Base-by-base conservation (phyloP, 345 rosid species). In the Combretum micranthum region DNA sequence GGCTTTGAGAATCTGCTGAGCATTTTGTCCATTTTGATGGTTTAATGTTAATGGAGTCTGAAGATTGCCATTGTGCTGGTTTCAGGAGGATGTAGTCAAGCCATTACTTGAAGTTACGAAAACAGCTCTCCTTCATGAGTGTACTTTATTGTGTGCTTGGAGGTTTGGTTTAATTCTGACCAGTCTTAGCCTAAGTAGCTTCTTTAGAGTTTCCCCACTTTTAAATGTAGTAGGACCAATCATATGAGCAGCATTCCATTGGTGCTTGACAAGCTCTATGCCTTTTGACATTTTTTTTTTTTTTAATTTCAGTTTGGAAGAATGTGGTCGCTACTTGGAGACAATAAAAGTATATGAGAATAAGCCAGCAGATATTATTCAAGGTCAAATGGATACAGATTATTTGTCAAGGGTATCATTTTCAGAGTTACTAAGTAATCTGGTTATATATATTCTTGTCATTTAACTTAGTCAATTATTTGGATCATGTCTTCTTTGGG, bases 271-370 rank as follows among this genome's bases (percentile, higher is more conserved):
- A 0, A 64, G 26, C 43, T 48, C 26, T 16, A 46, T 15, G 7
- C 25, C 42, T 0, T 6, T 44, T 26, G 5, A 7, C 39, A 7
- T 25, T 42, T 63, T 53, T n/a, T 50, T 47, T 13, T 57, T 13
- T 23, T 46, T 18, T 39, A 88, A n/a, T 44, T 25, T 9, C 19
- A 89, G 99, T 81, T 72, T 85, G 79, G 91, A 88, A 57, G 97
- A 93, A 80, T 93, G 99, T 67, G 97, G 86, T 1, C 96, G 97
- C 44, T 93, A 86, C 73, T 82, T 93, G 82, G 97, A 93, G 78
- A 89, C 99, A 2, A 83, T 93, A 47, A 92, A 92, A 72, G 79
- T 89, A 54, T 89, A 89, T 64, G 97, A 93, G 70, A 86, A 86
- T 75, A 92, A 93, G 66, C 89, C 96, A 2, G 97, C 97, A 4